Conservation (phyloP, 1,139 yeast species). For the Yarrowia galli region DNA sequence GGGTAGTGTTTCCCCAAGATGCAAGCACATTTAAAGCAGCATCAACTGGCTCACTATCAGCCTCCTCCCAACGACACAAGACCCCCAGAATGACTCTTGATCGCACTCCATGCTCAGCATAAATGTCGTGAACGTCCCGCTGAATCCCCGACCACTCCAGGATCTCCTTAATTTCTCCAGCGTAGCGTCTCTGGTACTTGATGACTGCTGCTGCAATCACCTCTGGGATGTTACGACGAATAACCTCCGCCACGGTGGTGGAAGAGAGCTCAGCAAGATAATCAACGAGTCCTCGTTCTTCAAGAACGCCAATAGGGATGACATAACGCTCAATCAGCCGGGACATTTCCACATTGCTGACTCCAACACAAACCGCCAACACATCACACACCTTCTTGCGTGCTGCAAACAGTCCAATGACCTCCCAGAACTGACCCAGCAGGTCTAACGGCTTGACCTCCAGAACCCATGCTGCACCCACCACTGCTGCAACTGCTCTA, state of each 20-base stretch:
- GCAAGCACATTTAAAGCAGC: conserved; percentile 24
- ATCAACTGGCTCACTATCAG: conserved; percentile 20
- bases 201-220: conserved; percentile 27
- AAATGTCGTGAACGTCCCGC: conserved; percentile 1
- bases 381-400: conserved; percentile 20
- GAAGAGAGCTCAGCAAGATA: conserved; percentile 21
- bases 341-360: conserved; percentile 8
- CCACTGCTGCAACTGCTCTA: conserved; percentile 17
- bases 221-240: conserved; percentile 20
- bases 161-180: conserved; percentile 8
- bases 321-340: conserved; percentile 2
- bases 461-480: conserved; percentile 24
- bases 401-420: conserved; percentile 30
- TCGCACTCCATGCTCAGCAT: conserved; percentile 15
- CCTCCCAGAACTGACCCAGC: conserved; percentile 25
- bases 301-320: conserved; percentile 23
- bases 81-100: conserved; percentile 14
- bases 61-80: conserved; percentile 23
- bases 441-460: conserved; percentile 20
- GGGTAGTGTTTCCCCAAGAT: conserved; percentile 1
- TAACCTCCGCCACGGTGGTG: neutral
- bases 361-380: conserved; percentile 30
- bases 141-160: conserved; percentile 12
- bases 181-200: conserved; percentile 17
- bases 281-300: neutral